Base-by-base conservation (phyloP, 306 rosid genomes). In the Psophocarpus tetragonolobus region DNA sequence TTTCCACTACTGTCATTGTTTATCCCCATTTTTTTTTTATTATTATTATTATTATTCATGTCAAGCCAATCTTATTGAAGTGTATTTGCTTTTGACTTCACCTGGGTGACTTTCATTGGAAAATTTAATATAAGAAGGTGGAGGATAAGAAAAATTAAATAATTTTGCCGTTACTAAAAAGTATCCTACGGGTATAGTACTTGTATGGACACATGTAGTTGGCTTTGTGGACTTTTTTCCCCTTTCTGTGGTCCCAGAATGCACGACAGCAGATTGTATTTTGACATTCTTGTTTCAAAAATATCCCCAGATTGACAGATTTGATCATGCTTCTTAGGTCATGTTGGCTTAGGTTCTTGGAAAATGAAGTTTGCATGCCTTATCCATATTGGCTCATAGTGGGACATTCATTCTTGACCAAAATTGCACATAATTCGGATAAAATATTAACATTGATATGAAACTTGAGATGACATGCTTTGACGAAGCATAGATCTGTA, bases 201-300 rank as follows among this genome's bases (percentile, higher is more conserved):
- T 54, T 73, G 66, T 73, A n/a, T 23, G 62, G 48, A 45, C 35
- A 35, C 6, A 18, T 24, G 58, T n/a, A n/a, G 11, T 3, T 24
- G 61, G 29, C 4, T 45, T 77, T 62, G 53, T 47, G 62, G 26
- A 58, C 15, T 71, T 71, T 13, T 65, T 61, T 35, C 71, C 73
- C 71, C 73, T 61, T 69, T 73, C 54, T 14, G 30, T 70, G 88
- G 82, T 80, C 81, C 74, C 78, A 60, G 65, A 3, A 23, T 64
- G 53, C 72, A 6, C n/a, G 15, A 53, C 12, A 63, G 1, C 23
- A 48, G 51, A 9, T 64, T 60, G 41, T 39, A 64, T 29, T 12
- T 61, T 41, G 87, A 84, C 39, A 32, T 36, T 44, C 44, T 50
- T 68, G 14, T 38, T 42, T 2, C 39, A 61, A 57, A 47, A 53